Percentiles rank a stretch among this genome's conserved stretches.
Conservation (phyloP, 768 basidiomycete species). For the Lyophyllum semitale region DNA sequence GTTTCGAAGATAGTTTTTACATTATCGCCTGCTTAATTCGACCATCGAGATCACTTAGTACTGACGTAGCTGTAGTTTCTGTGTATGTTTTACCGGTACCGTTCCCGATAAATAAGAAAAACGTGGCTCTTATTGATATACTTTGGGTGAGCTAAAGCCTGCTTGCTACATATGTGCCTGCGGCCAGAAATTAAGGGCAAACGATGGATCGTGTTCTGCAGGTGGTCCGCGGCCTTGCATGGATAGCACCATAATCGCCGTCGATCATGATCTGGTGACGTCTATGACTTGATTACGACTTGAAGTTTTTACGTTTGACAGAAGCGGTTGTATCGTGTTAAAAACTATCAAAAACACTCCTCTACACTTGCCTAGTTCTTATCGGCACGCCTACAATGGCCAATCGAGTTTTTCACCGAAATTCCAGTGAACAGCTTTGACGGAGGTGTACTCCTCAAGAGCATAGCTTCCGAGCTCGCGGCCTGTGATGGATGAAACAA, state of each 20-base stretch:
- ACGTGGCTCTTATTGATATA: too few relatives aligned
- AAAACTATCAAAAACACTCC: too few relatives aligned
- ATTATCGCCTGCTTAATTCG: not conserved
- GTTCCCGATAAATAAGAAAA: not conserved
- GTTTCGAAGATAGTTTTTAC: not conserved
- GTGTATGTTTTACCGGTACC: not conserved
- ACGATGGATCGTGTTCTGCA: too few relatives aligned
- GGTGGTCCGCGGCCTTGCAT: too few relatives aligned
- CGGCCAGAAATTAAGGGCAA: too few relatives aligned
- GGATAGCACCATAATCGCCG: too few relatives aligned
- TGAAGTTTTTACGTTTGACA: too few relatives aligned
- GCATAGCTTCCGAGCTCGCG: slow-evolving; percentile 88
- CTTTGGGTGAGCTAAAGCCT: too few relatives aligned
- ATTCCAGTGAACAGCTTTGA: slow-evolving; percentile 87
- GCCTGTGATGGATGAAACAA: slow-evolving; percentile 42
- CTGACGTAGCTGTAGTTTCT: not conserved
- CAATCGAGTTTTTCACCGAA: slow-evolving; percentile 80
- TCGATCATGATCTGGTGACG: too few relatives aligned
- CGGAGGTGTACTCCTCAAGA: slow-evolving; percentile 80
- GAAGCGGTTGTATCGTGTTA: too few relatives aligned
- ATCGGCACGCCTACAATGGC: slow-evolving; percentile 54
- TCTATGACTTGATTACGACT: too few relatives aligned
- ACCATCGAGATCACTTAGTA: not conserved
- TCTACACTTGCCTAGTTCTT: not conserved
- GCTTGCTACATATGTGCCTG: too few relatives aligned